Base-by-base conservation (phyloP, 257 asterid genomes). In the Striga asiatica region DNA sequence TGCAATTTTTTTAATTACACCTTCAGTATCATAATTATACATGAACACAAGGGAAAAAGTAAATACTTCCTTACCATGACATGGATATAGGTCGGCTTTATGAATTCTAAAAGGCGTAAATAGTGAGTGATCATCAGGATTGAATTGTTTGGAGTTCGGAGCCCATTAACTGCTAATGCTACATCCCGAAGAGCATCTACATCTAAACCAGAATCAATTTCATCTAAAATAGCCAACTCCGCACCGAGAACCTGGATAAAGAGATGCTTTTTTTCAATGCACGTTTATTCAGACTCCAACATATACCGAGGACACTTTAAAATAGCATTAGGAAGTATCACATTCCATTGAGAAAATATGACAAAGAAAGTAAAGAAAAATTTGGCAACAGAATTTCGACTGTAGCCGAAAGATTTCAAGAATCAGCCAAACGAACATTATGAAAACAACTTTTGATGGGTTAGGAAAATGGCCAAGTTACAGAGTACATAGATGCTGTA, bases 171-270 rank as follows among this genome's bases (percentile, higher is more conserved):
- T 61, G 97, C 93, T 56, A 74, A 72, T 56, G 97, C 95, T 22
- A 92, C 92, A 58, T 92, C 99, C 64, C 67, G 82, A 67, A 92
- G 94, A 64, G 99, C 97, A 45, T 92, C 99, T 20, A 92, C 96
- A 31, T 92, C 99, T 79, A 92, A 77, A 66, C 99, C 97, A 48
- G 99, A 92, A 76, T 92, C 99, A 47, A 92, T 88, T 74, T 92
- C 99, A 71, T 92, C 99, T 53, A 92, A 60, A 52, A 88, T 81
- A 49, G 87, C 87, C 79, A 83, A 66, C 34, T 92, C 97, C 35
- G 99, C 97, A 69, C 97, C 97, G 25, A 92, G 92, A 66, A 88
- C 97, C 99, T 88, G 84, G 12, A 61, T n/a, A 47, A 66, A 54
- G 14, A 60, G 7, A 37, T 67, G 50, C 51, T 18, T 49, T 1